Evolutionary conservation across 208 protist genomes (phyloP), one percentile per base, ranked within the genome.

Genomic region (Trypanosoma scelopori): DNA sequence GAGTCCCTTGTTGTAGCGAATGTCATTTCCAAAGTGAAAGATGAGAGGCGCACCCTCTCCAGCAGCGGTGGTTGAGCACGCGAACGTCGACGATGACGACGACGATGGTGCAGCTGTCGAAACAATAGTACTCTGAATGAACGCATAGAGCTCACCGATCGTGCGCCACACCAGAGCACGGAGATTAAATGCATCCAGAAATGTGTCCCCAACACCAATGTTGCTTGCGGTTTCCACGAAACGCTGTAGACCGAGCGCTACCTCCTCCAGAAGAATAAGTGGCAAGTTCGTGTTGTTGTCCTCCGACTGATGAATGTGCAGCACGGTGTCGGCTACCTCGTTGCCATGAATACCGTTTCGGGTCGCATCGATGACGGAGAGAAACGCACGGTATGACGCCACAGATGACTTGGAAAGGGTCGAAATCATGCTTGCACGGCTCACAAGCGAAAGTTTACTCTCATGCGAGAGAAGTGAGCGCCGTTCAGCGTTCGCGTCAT

Each of bases 211-310:
- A 37, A 55, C 45, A 64, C 35, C 55, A 52, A 16, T 39, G 12
- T 60, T 52, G 43, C 55, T 70, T 3, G 79, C 74, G 46, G 56
- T 49, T 79, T 63, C 74, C 47, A 91, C 73, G 56, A 92, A 89
- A 27, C 71, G 53, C 55, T 92, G 67, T 18, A 96, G 57, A 3
- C 62, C 81, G 22, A 96, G 65, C 15, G 75, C 76, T 12, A 92
- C 70, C 69, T 93, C 79, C 74, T 96, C 91, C 20, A 96, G 70
- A 16, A 96, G 74, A 56, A 96, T 94, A 11, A 96, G 71, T 13
- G 91, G 87, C 55, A 96, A 70, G 61, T 94, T 93, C 13, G 87
- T 93, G 71, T 96, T 96, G 43, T 82, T 84, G 66, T 96, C 91
- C 45, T 78, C 85, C 1, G 85, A 91, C 58, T 95, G 84, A 73